Conservation (phyloP, 345 rosid species). For the Lumnitzera racemosa region DNA sequence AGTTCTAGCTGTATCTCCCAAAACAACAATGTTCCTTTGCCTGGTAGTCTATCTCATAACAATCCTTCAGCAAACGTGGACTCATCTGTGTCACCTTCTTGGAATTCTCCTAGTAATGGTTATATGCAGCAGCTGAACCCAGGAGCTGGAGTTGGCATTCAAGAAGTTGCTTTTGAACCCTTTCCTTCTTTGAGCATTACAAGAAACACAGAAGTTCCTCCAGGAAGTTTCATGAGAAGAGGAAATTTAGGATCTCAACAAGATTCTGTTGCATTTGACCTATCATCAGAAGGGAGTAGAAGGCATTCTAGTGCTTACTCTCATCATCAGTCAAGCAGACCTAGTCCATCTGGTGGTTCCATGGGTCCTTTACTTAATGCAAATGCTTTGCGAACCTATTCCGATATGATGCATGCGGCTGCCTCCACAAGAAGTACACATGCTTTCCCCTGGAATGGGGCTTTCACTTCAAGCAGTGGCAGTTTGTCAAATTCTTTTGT, state of each 20-base stretch:
- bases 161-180: conserved; percentile 33
- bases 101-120: conserved; percentile 28
- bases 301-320: conserved; percentile 34
- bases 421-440: conserved; percentile 38
- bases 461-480: conserved; percentile 42
- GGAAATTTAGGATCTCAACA: conserved; percentile 39
- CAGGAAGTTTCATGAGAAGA: conserved; percentile 42
- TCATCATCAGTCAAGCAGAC: conserved; percentile 29
- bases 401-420: conserved; percentile 34
- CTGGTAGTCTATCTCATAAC: conserved; percentile 22
- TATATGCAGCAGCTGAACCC: conserved; percentile 36
- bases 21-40: conserved; percentile 36
- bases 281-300: conserved; percentile 34
- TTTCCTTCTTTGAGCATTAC: conserved; percentile 33
- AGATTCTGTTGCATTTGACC: conserved; percentile 37
- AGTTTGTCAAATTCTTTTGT: conserved; percentile 30
- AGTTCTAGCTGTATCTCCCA: conserved; percentile 47
- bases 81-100: conserved; percentile 40
- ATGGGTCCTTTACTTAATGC: conserved; percentile 29
- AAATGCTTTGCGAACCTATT: conserved; percentile 34
- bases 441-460: conserved; percentile 45
- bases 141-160: conserved; percentile 43
- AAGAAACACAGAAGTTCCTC: conserved; percentile 25
- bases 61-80: conserved; percentile 54
- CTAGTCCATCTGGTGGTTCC: conserved; percentile 33